Conservation (phyloP, 257 asterid genomes). For the Solanum pimpinellifolium region DNA sequence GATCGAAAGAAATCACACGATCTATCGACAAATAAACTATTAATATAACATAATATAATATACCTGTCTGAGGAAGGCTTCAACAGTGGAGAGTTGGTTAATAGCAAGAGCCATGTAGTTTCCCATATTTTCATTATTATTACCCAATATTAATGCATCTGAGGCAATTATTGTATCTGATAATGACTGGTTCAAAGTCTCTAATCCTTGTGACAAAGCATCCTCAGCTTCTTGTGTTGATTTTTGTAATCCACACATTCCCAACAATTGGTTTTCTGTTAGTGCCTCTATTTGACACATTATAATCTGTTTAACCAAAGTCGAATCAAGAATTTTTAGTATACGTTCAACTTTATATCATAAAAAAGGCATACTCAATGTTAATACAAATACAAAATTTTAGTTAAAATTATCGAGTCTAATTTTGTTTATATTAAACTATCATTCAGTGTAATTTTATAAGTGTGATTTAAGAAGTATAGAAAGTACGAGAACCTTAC, state of each 20-base stretch:
- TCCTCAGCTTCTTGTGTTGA: conserved; percentile 71
- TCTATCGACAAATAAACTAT: no score
- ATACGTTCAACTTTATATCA: background rate
- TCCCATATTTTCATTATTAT: conserved; percentile 22
- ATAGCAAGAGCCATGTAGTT: conserved; percentile 69
- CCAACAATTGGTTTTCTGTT: conserved; percentile 53
- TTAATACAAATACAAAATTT: background rate
- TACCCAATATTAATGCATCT: conserved; percentile 20
- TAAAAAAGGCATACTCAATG: background rate
- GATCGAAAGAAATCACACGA: background rate
- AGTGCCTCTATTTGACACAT: conserved; percentile 56
- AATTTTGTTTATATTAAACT: background rate
- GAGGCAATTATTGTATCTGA: conserved; percentile 53
- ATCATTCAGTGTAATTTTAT: background rate
- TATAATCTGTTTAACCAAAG: conserved; percentile 23
- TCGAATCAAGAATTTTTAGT: background rate
- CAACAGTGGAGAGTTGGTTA: conserved; percentile 66
- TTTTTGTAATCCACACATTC: conserved; percentile 62
- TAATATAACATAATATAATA: background rate
- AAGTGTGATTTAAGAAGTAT: no score
- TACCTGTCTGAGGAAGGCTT: conserved; percentile 82
- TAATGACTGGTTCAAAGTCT: conserved; percentile 43
- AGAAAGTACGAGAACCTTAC: background rate
- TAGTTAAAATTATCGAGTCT: background rate
- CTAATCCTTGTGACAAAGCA: conserved; percentile 61